Conservation (phyloP, 441 rosid genomes). For the Gossypium laxum region DNA sequence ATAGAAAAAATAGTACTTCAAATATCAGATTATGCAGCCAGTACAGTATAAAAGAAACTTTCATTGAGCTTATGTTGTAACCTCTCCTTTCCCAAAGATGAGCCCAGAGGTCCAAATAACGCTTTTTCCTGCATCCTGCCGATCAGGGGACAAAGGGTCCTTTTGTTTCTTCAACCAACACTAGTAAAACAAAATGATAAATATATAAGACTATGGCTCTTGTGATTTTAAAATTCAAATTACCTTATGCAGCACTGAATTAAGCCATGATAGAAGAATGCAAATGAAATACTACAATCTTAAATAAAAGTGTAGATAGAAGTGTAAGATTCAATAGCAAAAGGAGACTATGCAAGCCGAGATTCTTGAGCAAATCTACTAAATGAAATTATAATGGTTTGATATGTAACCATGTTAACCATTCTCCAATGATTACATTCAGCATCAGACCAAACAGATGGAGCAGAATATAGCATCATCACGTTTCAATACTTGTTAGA, state of each 20-base stretch:
- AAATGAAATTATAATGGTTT: no score
- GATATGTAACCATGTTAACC: no score
- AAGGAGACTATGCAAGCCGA: background rate
- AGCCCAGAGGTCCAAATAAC: conserved; percentile 88
- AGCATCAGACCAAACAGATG: no score
- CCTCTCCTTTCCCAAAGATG: conserved; percentile 87
- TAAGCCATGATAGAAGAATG: background rate
- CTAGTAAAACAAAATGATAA: conserved; percentile 23
- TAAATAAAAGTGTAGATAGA: background rate
- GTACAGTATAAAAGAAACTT: background rate
- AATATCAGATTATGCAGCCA: background rate
- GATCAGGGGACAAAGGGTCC: conserved; percentile 54
- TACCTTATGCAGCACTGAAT: background rate
- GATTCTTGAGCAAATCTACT: no score
- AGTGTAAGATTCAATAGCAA: background rate
- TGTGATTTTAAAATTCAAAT: background rate
- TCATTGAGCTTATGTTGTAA: conserved; percentile 16
- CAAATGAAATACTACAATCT: background rate
- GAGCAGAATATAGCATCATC: background rate
- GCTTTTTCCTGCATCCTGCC: conserved; percentile 43
- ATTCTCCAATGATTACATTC: no score
- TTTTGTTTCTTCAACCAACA: conserved; percentile 97
- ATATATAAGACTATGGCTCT: background rate
- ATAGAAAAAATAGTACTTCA: background rate
- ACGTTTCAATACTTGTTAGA: background rate